These are phyloP conservation scores for Pogostemon cablin DNA, from an alignment of 257 asterid species.

Conservation along the genomic window DNA sequence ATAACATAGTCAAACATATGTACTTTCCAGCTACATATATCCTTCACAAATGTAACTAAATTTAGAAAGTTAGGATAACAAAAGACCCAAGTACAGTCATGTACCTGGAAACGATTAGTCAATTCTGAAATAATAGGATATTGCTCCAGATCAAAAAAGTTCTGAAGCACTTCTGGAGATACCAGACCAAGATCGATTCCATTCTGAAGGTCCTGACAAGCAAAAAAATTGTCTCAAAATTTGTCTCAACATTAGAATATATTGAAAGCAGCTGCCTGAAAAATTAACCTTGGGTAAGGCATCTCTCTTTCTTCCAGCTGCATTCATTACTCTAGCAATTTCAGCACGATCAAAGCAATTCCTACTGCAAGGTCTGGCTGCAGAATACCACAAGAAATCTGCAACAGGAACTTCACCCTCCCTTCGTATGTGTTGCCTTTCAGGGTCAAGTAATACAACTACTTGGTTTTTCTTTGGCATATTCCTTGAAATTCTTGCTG, in stretches of 20 bases:
- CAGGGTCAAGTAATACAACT: constrained; percentile 77
- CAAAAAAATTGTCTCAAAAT: constrained; percentile 14
- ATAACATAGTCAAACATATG: constrained; percentile 21
- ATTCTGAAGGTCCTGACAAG: constrained; percentile 80
- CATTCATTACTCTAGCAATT: constrained; percentile 97
- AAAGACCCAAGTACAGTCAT: constrained; percentile 12
- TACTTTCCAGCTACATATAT: neutral
- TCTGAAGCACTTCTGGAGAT: constrained; percentile 94
- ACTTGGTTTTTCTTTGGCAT: constrained; percentile 79
- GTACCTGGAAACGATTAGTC: constrained; percentile 79
- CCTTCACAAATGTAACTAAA: constrained; percentile 14
- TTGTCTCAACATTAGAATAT: constrained; percentile 10
- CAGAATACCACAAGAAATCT: constrained; percentile 97
- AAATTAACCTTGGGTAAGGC: constrained; percentile 90
- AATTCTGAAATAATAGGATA: constrained; percentile 77
- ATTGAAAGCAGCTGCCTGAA: constrained; percentile 17
- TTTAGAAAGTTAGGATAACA: neutral
- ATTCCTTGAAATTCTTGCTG: constrained; percentile 81
- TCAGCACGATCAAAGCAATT: constrained; percentile 99
- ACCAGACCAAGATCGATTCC: constrained; percentile 96
- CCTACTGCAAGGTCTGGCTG: constrained; percentile 88
- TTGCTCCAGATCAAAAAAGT: constrained; percentile 83
- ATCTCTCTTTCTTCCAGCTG: constrained; percentile 91
- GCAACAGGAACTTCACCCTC: constrained; percentile 96
- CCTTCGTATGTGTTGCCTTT: constrained; percentile 78